Percentiles rank a stretch among this genome's conserved stretches.
These are phyloP conservation scores for Globisporangium lucens DNA, from an alignment of 352 stramenopile species.

Conservation along the genomic window DNA sequence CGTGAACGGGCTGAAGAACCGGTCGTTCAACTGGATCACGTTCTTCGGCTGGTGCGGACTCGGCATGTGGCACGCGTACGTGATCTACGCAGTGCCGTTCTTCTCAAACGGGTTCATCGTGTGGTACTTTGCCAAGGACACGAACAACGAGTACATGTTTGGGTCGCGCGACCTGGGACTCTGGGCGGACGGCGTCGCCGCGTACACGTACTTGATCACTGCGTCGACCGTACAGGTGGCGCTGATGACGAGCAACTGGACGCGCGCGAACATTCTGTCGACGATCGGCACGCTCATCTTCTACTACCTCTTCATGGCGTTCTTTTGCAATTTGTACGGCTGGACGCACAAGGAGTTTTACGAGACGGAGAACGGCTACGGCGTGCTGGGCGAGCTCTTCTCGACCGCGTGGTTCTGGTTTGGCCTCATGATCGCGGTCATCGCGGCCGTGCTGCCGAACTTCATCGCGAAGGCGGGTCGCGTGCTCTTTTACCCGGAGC, in stretches of 20 bases:
- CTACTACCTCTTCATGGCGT: conserved; percentile 83
- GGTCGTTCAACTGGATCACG: conserved; percentile 87
- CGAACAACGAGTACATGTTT: conserved; percentile 50
- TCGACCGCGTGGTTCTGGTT: conserved; percentile 84
- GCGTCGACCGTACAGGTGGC: conserved; percentile 82
- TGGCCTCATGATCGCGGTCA: conserved; percentile 54
- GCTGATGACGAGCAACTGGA: conserved; percentile 90
- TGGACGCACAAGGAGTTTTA: conserved; percentile 78
- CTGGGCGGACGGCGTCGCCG: conserved; percentile 76
- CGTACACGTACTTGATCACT: conserved; percentile 86
- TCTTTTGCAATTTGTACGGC: conserved; percentile 79
- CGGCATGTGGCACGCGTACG: conserved; percentile 85
- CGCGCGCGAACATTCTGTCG: conserved; percentile 58
- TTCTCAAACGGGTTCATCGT: conserved; percentile 81
- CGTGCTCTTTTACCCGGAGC: conserved; percentile 87
- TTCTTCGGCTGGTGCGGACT: conserved; percentile 87
- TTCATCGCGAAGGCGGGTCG: conserved; percentile 85
- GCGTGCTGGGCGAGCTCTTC: conserved; percentile 60
- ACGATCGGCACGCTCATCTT: conserved; percentile 83
- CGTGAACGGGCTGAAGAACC: conserved; percentile 84
- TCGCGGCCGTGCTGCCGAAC: conserved; percentile 71
- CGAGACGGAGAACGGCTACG: conserved; percentile 72
- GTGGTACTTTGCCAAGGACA: conserved; percentile 72
- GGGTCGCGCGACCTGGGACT: conserved; percentile 70
- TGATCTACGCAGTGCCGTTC: conserved; percentile 83